Base-by-base conservation (phyloP, 2,329 filamentous ascomycete species). In the Fusarium haematococcum region DNA sequence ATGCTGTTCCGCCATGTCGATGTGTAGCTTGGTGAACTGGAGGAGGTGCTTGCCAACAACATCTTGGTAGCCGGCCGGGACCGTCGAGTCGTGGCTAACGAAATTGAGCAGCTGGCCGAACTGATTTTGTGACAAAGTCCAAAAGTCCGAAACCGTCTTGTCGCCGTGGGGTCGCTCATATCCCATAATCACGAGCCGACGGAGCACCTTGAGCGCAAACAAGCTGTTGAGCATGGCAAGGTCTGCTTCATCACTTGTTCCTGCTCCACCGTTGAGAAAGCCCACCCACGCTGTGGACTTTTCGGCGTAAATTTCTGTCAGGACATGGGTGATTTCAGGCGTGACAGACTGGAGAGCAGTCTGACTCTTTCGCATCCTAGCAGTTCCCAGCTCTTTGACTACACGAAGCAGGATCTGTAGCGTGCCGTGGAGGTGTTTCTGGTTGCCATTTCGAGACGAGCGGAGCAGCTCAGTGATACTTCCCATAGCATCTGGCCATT, bases 21-120 rank as follows among this genome's bases (percentile, higher is more conserved):
- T 88, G 80, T 98, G 97, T 4, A 99, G 86, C 83, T 98, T 99
- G 5, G 95, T 92, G 59, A 98, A 92, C 80, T 98, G 95, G 48
- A 98, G 84, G 3, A 98, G 86, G 80, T 98, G 95, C 80, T 95
- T 97, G 74, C 94, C 93, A n/a, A 97, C 85, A 27, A 93, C 80
- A 39, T 88, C 89, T 68, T 90, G 89, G 27, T 91, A 88, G 5
- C 84, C 82, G 5, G 86, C 81, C 2, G 92, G 83, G 4, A 89
- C 81, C 7, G 85, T 83, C n/a, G 87, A 87, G 59, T 90, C 87
- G 48, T 88, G 86, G 74, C 88, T 87, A 61, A 92, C 86, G 68
- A 93, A 89, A 27, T 85, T 85, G 39, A 97, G 88, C 70, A 98
- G 92, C 45, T 92, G 88, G n/a, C 91, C 91, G 72, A 97, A 93